Percentiles rank a stretch among this genome's conserved stretches.
phyloP scores from a whole-genome alignment of 495 filamentous ascomycete species.

The Neurospora sp. region DNA sequence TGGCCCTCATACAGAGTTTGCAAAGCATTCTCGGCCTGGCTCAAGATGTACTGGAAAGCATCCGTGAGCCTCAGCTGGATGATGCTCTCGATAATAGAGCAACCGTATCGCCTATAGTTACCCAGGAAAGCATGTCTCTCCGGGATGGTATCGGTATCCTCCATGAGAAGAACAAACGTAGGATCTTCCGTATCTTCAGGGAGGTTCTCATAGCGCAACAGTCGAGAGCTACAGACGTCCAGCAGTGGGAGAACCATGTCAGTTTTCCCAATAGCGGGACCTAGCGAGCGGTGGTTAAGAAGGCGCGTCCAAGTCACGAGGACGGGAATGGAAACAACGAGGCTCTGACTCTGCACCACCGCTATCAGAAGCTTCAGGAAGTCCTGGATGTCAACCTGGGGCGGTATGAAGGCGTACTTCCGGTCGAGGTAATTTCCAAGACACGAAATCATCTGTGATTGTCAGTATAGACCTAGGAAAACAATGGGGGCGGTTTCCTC shows the following conservation, averaged over 20 bases:
- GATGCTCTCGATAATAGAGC: conserved; percentile 72
- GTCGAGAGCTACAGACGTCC: conserved; percentile 63
- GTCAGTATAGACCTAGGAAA: conserved; percentile 12
- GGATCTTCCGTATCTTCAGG: conserved; percentile 71
- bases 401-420: conserved; percentile 49
- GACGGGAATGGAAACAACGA: conserved; percentile 84
- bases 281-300: conserved; percentile 53
- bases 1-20: conserved; percentile 63
- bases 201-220: conserved; percentile 77
- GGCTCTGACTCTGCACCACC: conserved; percentile 73
- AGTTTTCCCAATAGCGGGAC: conserved; percentile 52
- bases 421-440: conserved; percentile 75
- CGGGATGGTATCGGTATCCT: conserved; percentile 90
- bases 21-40: conserved; percentile 61
- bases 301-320: conserved; percentile 84
- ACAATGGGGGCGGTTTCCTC: background rate
- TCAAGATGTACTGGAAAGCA: conserved; percentile 75
- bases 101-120: conserved; percentile 87
- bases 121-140: conserved; percentile 96
- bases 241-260: conserved; percentile 64
- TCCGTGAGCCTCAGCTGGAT: conserved; percentile 70
- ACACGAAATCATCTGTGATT: conserved; percentile 63
- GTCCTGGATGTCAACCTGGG: conserved; percentile 49
- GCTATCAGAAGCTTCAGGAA: conserved; percentile 71
- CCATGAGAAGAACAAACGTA: conserved; percentile 68